phyloP scores from a whole-genome alignment of 768 basidiomycete species.

The Rhizopogon rudus region DNA sequence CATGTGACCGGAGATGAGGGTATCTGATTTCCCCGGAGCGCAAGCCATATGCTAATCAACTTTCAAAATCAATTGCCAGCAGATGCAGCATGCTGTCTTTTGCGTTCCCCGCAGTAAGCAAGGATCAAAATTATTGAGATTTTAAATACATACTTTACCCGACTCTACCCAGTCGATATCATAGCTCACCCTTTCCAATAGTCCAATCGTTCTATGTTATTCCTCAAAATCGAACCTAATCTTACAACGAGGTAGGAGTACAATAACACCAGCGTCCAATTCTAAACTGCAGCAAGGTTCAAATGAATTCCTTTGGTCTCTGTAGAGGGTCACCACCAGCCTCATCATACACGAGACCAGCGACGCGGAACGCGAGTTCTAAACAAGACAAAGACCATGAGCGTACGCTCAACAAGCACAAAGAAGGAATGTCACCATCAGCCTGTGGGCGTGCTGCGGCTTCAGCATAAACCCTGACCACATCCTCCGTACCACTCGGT shows the following conservation, averaged over 20 bases:
- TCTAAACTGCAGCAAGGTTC: constrained; percentile 8
- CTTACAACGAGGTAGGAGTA: background rate
- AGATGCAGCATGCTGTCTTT: background rate
- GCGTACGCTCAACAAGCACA: background rate
- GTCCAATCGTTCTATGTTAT: too few relatives aligned
- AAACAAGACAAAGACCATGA: constrained; percentile 4
- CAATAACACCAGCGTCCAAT: background rate
- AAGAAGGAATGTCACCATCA: constrained; percentile 52
- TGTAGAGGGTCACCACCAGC: constrained; percentile 71
- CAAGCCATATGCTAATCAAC: too few relatives aligned
- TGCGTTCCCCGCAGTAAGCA: too few relatives aligned
- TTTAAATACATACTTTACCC: too few relatives aligned
- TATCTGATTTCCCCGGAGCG: too few relatives aligned
- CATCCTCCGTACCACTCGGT: constrained; percentile 97
- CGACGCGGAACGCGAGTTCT: constrained; percentile 86
- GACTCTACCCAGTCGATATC: too few relatives aligned
- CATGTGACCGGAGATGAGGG: background rate
- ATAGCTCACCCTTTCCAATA: too few relatives aligned
- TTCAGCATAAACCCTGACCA: constrained; percentile 96
- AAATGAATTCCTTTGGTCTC: constrained; percentile 80
- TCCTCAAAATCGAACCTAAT: background rate
- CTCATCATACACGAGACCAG: constrained; percentile 80
- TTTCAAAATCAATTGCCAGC: background rate
- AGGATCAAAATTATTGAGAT: too few relatives aligned
- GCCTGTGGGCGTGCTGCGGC: constrained; percentile 69